A percentile compares a stretch with the other conserved stretches of the same genome.
phyloP scores from a whole-genome alignment of 768 basidiomycete genomes.

The Mycena indigotica region DNA sequence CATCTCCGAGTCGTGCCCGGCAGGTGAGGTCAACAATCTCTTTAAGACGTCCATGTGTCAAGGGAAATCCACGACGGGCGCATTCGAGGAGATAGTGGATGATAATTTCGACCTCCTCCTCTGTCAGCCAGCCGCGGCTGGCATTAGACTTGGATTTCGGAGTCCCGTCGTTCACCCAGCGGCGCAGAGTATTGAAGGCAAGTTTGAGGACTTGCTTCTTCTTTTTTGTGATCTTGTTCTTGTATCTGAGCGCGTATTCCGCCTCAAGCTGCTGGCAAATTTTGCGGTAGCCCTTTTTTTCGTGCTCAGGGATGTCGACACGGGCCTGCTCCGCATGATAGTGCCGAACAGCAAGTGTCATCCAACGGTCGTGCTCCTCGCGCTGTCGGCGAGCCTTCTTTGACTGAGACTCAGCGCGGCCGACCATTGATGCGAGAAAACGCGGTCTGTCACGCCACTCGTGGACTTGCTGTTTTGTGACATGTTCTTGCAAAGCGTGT shows the following conservation, averaged over 20 bases:
- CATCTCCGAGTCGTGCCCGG: constrained; percentile 14
- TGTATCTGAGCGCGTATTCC: neutral
- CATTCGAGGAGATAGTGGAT: neutral
- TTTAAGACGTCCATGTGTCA: neutral
- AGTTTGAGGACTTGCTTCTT: neutral
- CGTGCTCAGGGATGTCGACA: neutral
- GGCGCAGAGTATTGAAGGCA: neutral
- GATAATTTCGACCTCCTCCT: neutral
- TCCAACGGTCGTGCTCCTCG: neutral
- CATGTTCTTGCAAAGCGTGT: neutral
- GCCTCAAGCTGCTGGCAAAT: neutral
- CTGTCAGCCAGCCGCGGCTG: neutral
- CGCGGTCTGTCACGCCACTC: neutral
- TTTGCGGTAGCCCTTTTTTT: neutral
- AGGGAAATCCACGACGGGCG: neutral
- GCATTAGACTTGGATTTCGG: neutral
- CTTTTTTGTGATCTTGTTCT: neutral
- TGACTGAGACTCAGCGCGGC: neutral
- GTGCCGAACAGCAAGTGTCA: neutral
- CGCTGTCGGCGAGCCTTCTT: neutral
- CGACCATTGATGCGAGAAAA: neutral
- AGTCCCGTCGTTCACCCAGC: neutral
- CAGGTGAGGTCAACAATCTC: constrained; percentile 10
- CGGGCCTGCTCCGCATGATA: neutral
- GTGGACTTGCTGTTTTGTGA: neutral